These are phyloP conservation scores for Heracleum sosnowskyi DNA, from an alignment of 129 eudicot species.

Conservation along the genomic window DNA sequence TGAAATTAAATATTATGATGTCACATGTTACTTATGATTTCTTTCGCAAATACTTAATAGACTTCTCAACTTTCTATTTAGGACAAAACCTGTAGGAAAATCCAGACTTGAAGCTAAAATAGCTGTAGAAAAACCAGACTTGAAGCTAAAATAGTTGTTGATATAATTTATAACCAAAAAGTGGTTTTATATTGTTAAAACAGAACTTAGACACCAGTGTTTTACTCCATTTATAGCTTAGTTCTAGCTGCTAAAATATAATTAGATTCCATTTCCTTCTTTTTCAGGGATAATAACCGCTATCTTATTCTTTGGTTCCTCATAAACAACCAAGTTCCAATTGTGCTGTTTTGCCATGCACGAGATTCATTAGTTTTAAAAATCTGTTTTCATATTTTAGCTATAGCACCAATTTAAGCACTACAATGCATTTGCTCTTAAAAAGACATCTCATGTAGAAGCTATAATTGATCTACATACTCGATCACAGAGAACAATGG, in stretches of 20 bases:
- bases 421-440: not conserved
- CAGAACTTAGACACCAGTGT: not conserved
- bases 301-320: not conserved
- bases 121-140: not conserved
- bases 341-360: not conserved
- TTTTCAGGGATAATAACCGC: not conserved
- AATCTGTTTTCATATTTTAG: not conserved
- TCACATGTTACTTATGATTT: not conserved
- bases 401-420: not conserved
- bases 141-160: not conserved
- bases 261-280: not conserved
- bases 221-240: not conserved
- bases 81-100: too few relatives aligned
- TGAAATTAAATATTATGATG: not conserved
- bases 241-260: not conserved
- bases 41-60: not conserved
- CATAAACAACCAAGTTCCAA: not conserved
- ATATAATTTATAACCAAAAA: not conserved
- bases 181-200: not conserved
- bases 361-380: not conserved
- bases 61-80: not conserved
- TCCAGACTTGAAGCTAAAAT: not conserved
- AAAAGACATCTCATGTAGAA: not conserved
- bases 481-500: too few relatives aligned
- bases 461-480: not conserved